Evolutionary conservation across 768 basidiomycete species (phyloP).

Genomic region (Dacryopinax primogenitus): DNA sequence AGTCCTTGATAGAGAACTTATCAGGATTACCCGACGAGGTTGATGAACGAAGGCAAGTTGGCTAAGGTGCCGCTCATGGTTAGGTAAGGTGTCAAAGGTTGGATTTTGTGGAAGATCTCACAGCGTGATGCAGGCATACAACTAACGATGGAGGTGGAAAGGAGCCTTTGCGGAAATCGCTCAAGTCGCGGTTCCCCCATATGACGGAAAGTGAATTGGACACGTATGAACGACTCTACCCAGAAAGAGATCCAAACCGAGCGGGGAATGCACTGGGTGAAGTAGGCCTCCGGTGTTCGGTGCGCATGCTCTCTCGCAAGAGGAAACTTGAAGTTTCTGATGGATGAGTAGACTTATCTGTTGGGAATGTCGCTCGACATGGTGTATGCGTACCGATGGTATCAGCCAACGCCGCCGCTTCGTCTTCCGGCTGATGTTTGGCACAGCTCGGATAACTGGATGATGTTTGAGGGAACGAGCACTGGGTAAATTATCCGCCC

Average conservation of each 20-base stretch:
- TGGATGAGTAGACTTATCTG: not conserved
- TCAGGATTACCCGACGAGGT: conserved; percentile 40
- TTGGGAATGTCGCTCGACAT: not conserved
- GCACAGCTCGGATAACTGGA: conserved; percentile 8
- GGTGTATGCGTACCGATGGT: not conserved
- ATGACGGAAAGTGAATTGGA: not conserved
- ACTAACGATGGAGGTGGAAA: not conserved
- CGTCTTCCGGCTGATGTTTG: not conserved
- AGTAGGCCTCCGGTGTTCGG: not conserved
- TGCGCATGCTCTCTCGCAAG: not conserved
- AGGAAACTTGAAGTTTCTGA: not conserved
- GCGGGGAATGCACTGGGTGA: not conserved
- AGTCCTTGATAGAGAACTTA: conserved; percentile 41
- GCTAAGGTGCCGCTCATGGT: conserved; percentile 44
- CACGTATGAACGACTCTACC: not conserved
- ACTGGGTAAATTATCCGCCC: not conserved
- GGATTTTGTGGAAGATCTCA: not conserved
- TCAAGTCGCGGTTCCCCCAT: not conserved
- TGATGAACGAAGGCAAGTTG: conserved; percentile 36
- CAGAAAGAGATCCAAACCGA: not conserved
- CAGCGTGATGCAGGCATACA: not conserved
- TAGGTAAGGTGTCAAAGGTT: conserved; percentile 30
- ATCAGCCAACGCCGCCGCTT: not conserved
- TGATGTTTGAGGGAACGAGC: not conserved
- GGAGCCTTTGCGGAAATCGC: not conserved